phyloP scores from a whole-genome alignment of 257 asterid species.

The Capsicum rhomboideum region DNA sequence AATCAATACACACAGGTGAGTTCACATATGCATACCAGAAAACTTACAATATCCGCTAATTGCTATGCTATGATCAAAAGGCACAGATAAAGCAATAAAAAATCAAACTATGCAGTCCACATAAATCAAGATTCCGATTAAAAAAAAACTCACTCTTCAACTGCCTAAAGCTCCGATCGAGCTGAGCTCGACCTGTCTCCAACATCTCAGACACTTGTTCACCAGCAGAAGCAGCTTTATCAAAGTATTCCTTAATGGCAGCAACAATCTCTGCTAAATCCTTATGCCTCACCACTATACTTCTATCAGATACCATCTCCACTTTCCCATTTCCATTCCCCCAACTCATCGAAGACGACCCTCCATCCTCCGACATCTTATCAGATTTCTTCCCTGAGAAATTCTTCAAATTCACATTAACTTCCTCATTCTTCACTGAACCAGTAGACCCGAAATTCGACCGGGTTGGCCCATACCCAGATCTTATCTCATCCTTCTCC shows the following conservation, averaged over 20 bases:
- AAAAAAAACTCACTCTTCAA: conserved; percentile 54
- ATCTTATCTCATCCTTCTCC: conserved; percentile 31
- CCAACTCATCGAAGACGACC: conserved; percentile 68
- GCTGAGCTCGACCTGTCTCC: conserved; percentile 85
- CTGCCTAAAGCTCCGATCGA: conserved; percentile 82
- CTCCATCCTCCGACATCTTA: conserved; percentile 46
- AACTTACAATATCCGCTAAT: not conserved
- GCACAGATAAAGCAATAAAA: not conserved
- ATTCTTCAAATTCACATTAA: conserved; percentile 9
- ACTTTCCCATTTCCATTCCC: conserved; percentile 44
- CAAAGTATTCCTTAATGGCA: conserved; percentile 75
- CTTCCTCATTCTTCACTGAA: conserved; percentile 29
- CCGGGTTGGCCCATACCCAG: conserved; percentile 46
- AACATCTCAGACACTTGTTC: conserved; percentile 90
- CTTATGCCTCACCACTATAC: conserved; percentile 80
- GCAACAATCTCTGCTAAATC: conserved; percentile 85
- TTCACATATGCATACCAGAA: not conserved
- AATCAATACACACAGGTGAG: not conserved
- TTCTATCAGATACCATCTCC: conserved; percentile 43
- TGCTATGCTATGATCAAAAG: not conserved
- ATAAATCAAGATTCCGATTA: not conserved
- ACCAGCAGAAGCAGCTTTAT: conserved; percentile 83
- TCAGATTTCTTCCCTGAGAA: conserved; percentile 38
- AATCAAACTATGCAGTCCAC: not conserved
- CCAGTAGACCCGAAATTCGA: conserved; percentile 34